Conservation (phyloP, 2,329 filamentous ascomycete genomes). For the Diaporthe capsici region DNA sequence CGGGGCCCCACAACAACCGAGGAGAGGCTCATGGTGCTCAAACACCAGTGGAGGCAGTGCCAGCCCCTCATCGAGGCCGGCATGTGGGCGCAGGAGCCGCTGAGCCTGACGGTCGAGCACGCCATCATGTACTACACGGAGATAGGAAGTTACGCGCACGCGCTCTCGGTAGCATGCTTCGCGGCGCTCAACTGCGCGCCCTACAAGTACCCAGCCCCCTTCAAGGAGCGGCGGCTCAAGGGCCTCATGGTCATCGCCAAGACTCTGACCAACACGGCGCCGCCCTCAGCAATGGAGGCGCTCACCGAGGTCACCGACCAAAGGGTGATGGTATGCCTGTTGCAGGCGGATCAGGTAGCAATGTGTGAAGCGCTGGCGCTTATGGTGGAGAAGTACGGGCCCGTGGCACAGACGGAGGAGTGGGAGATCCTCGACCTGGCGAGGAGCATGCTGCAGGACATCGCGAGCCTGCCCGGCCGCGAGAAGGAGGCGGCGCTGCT, state of each 20-base stretch:
- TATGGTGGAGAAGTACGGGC: constrained; percentile 60
- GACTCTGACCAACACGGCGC: constrained; percentile 64
- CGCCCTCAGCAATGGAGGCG: constrained; percentile 51
- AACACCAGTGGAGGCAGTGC: constrained; percentile 55
- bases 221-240: constrained; percentile 65
- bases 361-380: constrained; percentile 67
- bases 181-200: constrained; percentile 63
- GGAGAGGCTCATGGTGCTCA: constrained; percentile 46
- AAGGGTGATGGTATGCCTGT: constrained; percentile 50
- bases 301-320: constrained; percentile 47
- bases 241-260: constrained; percentile 66
- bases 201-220: constrained; percentile 64
- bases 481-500: constrained; percentile 61
- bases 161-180: constrained; percentile 64
- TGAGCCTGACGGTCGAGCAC: constrained; percentile 61
- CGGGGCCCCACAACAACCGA: constrained; percentile 38
- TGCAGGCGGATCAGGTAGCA: constrained; percentile 65
- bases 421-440: constrained; percentile 63
- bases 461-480: constrained; percentile 61
- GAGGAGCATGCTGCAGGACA: constrained; percentile 62
- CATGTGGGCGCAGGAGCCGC: constrained; percentile 65
- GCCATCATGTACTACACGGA: constrained; percentile 61
- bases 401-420: constrained; percentile 58
- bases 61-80: constrained; percentile 53
- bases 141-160: constrained; percentile 57